A percentile compares a stretch with the other conserved stretches of the same genome.
Evolutionary conservation across 345 rosid genomes (phyloP).

Genomic region (Cochlearia excelsa): DNA sequence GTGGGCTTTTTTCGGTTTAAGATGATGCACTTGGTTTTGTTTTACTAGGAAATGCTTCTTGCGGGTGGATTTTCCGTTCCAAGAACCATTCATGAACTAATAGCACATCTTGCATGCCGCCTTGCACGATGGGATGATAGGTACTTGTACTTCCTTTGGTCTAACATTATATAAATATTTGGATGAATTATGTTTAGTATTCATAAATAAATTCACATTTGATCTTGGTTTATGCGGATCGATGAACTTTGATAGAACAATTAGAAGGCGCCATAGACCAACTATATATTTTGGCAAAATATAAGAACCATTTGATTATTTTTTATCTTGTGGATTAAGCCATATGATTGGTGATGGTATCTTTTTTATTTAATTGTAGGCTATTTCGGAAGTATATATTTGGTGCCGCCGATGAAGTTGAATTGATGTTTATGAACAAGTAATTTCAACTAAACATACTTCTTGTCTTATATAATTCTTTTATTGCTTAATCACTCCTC

Average conservation of each 20-base stretch:
- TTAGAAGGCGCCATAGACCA: too few species aligned
- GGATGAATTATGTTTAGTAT: too few species aligned
- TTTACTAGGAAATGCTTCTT: conserved; percentile 54
- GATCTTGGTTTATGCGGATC: too few species aligned
- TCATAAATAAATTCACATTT: too few species aligned
- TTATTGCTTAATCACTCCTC: neutral
- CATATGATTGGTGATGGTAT: too few species aligned
- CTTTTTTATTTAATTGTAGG: conserved; percentile 32
- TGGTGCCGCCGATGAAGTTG: conserved; percentile 67
- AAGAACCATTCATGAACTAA: conserved; percentile 48
- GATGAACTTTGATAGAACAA: too few species aligned
- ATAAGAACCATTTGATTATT: conserved; percentile 9
- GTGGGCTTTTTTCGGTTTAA: neutral
- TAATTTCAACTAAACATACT: conserved; percentile 21
- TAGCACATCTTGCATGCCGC: conserved; percentile 57
- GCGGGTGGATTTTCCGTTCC: conserved; percentile 48
- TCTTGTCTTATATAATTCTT: neutral
- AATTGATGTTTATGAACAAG: conserved; percentile 74
- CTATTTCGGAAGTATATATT: conserved; percentile 54
- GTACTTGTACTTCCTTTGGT: conserved; percentile 21
- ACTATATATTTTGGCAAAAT: neutral
- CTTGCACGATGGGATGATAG: conserved; percentile 77
- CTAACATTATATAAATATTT: too few species aligned
- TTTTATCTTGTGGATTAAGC: conserved; percentile 4
- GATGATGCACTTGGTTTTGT: neutral